Percentiles rank a stretch among this genome's conserved stretches.
Conservation (phyloP, 1,284 basidiomycete genomes). For the Rhodotorula sp. region DNA sequence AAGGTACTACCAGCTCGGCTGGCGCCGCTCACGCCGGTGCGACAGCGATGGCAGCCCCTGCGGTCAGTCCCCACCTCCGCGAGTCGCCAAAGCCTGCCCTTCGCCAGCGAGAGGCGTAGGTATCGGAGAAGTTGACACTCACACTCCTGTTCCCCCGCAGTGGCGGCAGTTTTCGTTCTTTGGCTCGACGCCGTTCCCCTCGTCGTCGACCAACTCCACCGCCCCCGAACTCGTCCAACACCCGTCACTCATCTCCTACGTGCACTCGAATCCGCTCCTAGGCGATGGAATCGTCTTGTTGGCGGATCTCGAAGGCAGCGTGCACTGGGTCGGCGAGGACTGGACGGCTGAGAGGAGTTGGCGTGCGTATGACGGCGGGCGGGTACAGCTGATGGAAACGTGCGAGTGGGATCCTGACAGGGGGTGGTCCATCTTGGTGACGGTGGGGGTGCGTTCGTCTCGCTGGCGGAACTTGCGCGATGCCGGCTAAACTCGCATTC, state of each 20-base stretch:
- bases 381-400: conserved; percentile 28
- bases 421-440: conserved; percentile 76
- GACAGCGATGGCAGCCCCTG: conserved; percentile 19
- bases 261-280: conserved; percentile 19
- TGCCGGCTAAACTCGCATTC: neutral
- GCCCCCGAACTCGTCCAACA: conserved; percentile 3
- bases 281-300: conserved; percentile 61
- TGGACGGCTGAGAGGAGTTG: conserved; percentile 61
- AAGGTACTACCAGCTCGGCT: neutral
- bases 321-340: conserved; percentile 70
- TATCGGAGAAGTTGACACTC: neutral
- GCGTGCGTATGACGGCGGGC: conserved; percentile 39
- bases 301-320: conserved; percentile 76
- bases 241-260: conserved; percentile 1
- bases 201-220: neutral
- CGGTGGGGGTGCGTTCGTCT: conserved; percentile 69
- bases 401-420: conserved; percentile 51
- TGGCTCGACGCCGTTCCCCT: conserved; percentile 6
- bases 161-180: conserved; percentile 72
- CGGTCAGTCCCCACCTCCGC: conserved; percentile 11
- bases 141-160: conserved; percentile 51
- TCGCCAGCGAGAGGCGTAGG: neutral
- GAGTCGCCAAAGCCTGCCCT: neutral
- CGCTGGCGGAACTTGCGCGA: neutral
- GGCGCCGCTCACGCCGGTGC: neutral